Evolutionary conservation across 2,329 filamentous ascomycete species (phyloP).

Genomic region (Aureobasidium subglaciale): DNA sequence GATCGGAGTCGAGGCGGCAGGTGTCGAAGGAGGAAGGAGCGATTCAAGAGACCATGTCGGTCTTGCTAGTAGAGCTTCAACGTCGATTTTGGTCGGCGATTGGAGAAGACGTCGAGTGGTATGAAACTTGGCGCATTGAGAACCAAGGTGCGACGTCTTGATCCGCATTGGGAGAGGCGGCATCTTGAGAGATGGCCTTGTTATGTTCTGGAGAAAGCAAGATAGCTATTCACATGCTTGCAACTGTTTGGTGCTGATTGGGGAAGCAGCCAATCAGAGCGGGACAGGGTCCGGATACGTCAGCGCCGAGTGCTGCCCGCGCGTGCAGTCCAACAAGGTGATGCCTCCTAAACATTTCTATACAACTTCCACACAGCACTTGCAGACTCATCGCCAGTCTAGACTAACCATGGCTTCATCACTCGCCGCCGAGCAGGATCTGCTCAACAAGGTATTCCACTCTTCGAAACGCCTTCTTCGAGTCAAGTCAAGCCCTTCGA

Average conservation of each 20-base stretch:
- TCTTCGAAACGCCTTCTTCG: not conserved
- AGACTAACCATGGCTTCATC: conserved; percentile 4
- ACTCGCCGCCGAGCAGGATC: conserved; percentile 10
- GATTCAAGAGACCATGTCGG: conserved; percentile 80
- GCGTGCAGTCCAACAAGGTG: not conserved
- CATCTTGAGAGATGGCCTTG: not conserved
- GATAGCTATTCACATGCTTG: too few relatives aligned
- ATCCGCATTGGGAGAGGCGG: not conserved
- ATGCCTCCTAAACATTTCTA: not conserved
- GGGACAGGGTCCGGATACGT: conserved; percentile 9
- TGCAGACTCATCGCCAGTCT: not conserved
- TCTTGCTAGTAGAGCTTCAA: conserved; percentile 48
- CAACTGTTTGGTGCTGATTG: not conserved
- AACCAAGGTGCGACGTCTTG: not conserved
- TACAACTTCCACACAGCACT: not conserved
- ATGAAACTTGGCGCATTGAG: not conserved
- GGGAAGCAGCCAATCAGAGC: conserved; percentile 6
- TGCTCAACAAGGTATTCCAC: conserved; percentile 8
- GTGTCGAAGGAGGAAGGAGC: conserved; percentile 50
- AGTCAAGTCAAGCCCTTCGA: not conserved
- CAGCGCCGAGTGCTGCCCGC: not conserved
- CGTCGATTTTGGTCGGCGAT: conserved; percentile 18
- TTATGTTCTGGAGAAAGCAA: not conserved
- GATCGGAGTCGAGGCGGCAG: conserved; percentile 26
- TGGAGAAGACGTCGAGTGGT: not conserved